phyloP scores from a whole-genome alignment of 2,329 filamentous ascomycete genomes.

The Fusarium sp. region DNA sequence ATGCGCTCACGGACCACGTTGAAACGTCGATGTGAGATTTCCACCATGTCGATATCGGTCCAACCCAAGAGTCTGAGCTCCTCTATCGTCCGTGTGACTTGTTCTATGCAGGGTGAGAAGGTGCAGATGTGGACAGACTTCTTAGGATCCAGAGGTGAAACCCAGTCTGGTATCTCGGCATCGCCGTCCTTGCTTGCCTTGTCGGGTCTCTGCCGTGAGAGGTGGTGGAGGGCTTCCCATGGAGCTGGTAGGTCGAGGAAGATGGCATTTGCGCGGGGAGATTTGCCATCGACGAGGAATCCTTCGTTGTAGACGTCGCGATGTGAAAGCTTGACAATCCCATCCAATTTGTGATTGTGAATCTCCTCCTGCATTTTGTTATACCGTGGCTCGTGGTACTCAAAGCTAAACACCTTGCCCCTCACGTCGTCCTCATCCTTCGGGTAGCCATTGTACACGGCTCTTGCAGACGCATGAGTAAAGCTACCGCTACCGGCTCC shows the following conservation, averaged over 20 bases:
- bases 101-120: slow-evolving; percentile 97
- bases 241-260: slow-evolving; percentile 86
- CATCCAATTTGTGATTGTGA: slow-evolving; percentile 72
- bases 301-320: slow-evolving; percentile 83
- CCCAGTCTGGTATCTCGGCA: slow-evolving; percentile 52
- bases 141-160: slow-evolving; percentile 77
- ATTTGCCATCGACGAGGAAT: slow-evolving; percentile 71
- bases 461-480: slow-evolving; percentile 80
- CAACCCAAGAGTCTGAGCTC: slow-evolving; percentile 84
- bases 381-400: slow-evolving; percentile 81
- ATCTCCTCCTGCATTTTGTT: slow-evolving; percentile 78
- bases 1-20: slow-evolving; percentile 86
- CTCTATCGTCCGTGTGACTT: slow-evolving; percentile 88
- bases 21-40: slow-evolving; percentile 82
- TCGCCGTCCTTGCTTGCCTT: slow-evolving; percentile 40
- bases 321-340: slow-evolving; percentile 78
- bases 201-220: slow-evolving; percentile 65
- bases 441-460: slow-evolving; percentile 80
- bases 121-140: slow-evolving; percentile 85
- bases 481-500: slow-evolving; percentile 87
- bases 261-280: slow-evolving; percentile 75
- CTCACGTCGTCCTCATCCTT: slow-evolving; percentile 55
- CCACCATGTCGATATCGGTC: slow-evolving; percentile 94
- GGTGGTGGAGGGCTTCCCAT: slow-evolving; percentile 81
- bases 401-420: slow-evolving; percentile 84